These are phyloP conservation scores for Lodderomyces metapsilosis DNA, from an alignment of 1,139 yeast species.

Conservation along the genomic window DNA sequence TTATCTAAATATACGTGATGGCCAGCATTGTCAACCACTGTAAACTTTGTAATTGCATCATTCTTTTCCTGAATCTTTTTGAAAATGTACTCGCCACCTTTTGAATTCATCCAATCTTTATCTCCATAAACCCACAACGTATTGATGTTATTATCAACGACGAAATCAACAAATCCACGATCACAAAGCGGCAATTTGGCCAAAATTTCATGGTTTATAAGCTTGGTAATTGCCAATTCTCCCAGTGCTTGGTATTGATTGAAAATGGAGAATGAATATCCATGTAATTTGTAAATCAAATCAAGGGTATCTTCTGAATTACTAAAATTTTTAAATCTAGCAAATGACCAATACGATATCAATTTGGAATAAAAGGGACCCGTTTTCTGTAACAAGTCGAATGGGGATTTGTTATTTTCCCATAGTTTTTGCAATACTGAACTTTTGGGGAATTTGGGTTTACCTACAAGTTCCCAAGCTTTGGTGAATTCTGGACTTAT, in stretches of 20 bases:
- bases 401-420: constrained; percentile 42
- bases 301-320: constrained; percentile 13
- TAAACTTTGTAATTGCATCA: constrained; percentile 18
- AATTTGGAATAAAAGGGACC: constrained; percentile 45
- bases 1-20: constrained; percentile 45
- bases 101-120: constrained; percentile 45
- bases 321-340: constrained; percentile 34
- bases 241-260: constrained; percentile 48
- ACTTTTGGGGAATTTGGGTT: constrained; percentile 40
- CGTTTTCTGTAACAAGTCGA: constrained; percentile 35
- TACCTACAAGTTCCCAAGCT: constrained; percentile 37
- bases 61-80: constrained; percentile 23
- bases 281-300: constrained; percentile 38
- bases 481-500: constrained; percentile 26
- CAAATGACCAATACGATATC: constrained; percentile 44
- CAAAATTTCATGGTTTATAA: constrained; percentile 41
- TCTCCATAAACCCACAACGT: constrained; percentile 44
- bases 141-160: constrained; percentile 24
- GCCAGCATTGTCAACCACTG: constrained; percentile 37
- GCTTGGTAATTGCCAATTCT: constrained; percentile 44
- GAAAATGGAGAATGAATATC: constrained; percentile 43
- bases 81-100: constrained; percentile 39
- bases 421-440: constrained; percentile 33
- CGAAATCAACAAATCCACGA: constrained; percentile 35
- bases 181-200: constrained; percentile 43